Base-by-base conservation (phyloP, 768 basidiomycete species). In the Podaxis sp. region DNA sequence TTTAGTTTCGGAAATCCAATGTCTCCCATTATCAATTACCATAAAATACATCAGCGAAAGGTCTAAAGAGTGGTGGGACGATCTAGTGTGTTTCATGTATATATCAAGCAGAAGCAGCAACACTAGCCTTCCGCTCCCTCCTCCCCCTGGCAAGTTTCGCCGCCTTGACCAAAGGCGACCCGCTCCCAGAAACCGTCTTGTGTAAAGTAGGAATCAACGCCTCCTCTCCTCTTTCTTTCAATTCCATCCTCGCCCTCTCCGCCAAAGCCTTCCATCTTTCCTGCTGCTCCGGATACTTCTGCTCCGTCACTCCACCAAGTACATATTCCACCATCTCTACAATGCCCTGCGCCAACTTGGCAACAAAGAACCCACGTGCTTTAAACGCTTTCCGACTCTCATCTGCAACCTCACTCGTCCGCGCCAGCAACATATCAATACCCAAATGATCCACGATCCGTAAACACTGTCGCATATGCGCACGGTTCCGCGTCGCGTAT, bases 401-500 rank as follows among this genome's bases (percentile, higher is more conserved):
- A 59, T 70, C 64, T 62, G 65, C 68, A 63, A 61, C 63, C 36
- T 51, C 64, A 56, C 46, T 68, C 64, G 48, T 71, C 59, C 51
- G 49, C 28, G 56, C 66, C 30, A 84, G 70, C 28, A 85, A 68
- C 17, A 54, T 63, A 28, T 76, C 76, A 8, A 77, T 71, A 42
- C 82, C 80, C 51, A 87, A 72, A 67, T 81, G 72, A 64, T 80
- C 73, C 7, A 85, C 70, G 4, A 93, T 83, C 40, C 90, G 83
- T 59, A 91, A 67, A 63, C 80, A 82, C 67, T 90, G 88, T 24
- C 84, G 82, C 68, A 84, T 76, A 68, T 85, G 76, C 36, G 81
- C 80, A 13, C 73, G 71, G 64, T 84, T 82, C 24, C 77, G 76
- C 22, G 81, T 82, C 12, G 77, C 78, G 48, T 85, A 68, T n/a